Percentiles rank a stretch among this genome's conserved stretches.
These are phyloP conservation scores for Drechslerella dactyloides DNA, from an alignment of 2,329 filamentous ascomycete species.

Conservation along the genomic window DNA sequence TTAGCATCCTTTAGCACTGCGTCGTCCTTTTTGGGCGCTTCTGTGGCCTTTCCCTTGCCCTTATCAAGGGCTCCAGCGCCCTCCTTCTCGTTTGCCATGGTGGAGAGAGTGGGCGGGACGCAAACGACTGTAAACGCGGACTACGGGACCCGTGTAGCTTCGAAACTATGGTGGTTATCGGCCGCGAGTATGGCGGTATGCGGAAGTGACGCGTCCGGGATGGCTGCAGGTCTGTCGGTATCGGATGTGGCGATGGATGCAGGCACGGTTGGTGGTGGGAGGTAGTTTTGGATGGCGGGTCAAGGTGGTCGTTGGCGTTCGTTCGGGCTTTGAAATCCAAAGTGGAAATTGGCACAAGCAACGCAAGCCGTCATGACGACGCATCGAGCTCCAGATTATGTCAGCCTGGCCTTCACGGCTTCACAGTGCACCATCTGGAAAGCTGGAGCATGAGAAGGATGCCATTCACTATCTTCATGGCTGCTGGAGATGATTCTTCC, in stretches of 20 bases:
- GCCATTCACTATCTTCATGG: too few relatives aligned
- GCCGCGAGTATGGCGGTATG: constrained; percentile 16
- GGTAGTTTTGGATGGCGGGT: constrained; percentile 11
- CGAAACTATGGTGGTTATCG: constrained; percentile 15
- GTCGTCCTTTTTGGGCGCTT: constrained; percentile 69
- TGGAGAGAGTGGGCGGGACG: constrained; percentile 54
- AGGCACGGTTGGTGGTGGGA: constrained; percentile 28
- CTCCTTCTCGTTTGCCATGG: constrained; percentile 94
- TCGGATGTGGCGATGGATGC: constrained; percentile 28
- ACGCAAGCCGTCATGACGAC: constrained; percentile 44
- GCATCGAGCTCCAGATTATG: constrained; percentile 36
- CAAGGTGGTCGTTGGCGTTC: constrained; percentile 20
- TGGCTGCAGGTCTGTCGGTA: constrained; percentile 25
- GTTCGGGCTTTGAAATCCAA: constrained; percentile 51
- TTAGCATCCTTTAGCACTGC: constrained; percentile 69
- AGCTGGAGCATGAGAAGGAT: too few relatives aligned
- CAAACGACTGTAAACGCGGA: constrained; percentile 55
- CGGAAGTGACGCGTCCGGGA: constrained; percentile 47
- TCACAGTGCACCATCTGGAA: background rate
- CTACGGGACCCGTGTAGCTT: constrained; percentile 29
- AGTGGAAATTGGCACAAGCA: constrained; percentile 30
- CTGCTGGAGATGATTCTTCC: too few relatives aligned
- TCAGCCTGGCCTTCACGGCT: constrained; percentile 13
- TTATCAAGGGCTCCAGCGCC: constrained; percentile 84
- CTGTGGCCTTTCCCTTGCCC: constrained; percentile 90